These are phyloP conservation scores for Castanea sativa DNA, from an alignment of 306 rosid species.

Conservation along the genomic window DNA sequence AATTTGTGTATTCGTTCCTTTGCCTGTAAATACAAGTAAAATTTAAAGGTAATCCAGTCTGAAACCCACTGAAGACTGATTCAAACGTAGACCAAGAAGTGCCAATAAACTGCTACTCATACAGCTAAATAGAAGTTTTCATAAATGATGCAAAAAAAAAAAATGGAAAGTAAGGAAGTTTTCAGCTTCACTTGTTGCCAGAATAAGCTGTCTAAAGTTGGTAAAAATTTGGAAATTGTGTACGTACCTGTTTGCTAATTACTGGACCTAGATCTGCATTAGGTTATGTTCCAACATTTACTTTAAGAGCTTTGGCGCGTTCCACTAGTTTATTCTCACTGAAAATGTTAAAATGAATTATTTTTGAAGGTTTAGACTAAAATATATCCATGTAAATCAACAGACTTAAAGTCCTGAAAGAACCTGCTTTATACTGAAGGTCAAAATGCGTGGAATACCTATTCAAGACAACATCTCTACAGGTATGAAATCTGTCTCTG, in stretches of 20 bases:
- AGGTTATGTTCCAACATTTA: constrained; percentile 84
- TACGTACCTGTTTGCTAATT: constrained; percentile 77
- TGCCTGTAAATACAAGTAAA: constrained; percentile 47
- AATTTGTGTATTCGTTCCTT: constrained; percentile 78
- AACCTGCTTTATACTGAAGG: constrained; percentile 5
- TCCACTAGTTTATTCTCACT: constrained; percentile 73
- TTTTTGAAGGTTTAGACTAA: not conserved
- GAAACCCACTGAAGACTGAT: not conserved
- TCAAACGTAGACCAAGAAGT: not conserved
- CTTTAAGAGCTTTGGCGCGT: constrained; percentile 68
- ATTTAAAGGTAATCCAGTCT: constrained; percentile 12
- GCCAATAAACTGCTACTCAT: not conserved
- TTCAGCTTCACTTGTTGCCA: not conserved
- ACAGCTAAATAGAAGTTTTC: not conserved
- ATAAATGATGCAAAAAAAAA: not conserved
- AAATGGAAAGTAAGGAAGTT: not conserved
- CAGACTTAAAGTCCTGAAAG: not conserved
- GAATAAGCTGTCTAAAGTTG: not conserved
- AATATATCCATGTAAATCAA: not conserved
- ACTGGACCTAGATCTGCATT: constrained; percentile 97
- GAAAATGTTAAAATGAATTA: constrained; percentile 14
- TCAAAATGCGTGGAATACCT: constrained; percentile 5
- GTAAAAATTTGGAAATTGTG: not conserved
- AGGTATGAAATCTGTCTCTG: not conserved
- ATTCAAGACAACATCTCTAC: not conserved